phyloP scores from a whole-genome alignment of 306 rosid species.

The Pyrus bretschneideri region DNA sequence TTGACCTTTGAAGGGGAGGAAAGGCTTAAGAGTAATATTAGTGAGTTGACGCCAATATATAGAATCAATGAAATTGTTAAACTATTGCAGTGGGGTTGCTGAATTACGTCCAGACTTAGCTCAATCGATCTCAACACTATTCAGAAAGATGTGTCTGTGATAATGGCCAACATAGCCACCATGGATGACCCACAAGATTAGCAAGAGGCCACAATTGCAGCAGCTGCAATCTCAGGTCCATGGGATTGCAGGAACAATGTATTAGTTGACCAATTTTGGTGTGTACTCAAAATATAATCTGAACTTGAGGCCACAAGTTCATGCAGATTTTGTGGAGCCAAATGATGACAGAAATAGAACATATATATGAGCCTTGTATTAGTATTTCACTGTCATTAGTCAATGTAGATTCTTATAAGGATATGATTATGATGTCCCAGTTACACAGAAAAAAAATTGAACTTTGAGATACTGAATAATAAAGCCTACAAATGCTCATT shows the following conservation, averaged over 20 bases:
- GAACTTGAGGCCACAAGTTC: constrained; percentile 3
- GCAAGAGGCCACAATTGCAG: constrained; percentile 22
- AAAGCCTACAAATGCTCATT: neutral
- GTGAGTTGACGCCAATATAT: constrained; percentile 18
- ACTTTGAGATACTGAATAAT: neutral
- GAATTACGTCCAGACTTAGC: neutral
- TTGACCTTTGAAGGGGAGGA: constrained; percentile 33
- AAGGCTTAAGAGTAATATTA: constrained; percentile 15
- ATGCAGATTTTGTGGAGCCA: neutral
- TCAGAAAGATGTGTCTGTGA: constrained; percentile 8
- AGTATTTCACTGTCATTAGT: constrained; percentile 16
- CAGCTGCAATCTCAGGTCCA: constrained; percentile 3
- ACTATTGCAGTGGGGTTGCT: neutral
- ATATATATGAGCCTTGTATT: neutral
- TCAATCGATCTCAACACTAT: neutral
- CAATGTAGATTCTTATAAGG: neutral
- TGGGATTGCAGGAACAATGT: neutral
- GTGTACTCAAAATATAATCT: neutral
- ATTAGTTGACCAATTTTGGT: neutral
- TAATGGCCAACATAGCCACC: constrained; percentile 7
- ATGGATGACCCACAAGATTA: constrained; percentile 22
- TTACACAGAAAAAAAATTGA: constrained; percentile 7
- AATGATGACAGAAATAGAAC: neutral
- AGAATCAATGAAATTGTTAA: constrained; percentile 5
- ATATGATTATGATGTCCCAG: constrained; percentile 30